These are phyloP conservation scores for Crucihimalaya himalaica DNA, from an alignment of 345 rosid species.

Conservation along the genomic window DNA sequence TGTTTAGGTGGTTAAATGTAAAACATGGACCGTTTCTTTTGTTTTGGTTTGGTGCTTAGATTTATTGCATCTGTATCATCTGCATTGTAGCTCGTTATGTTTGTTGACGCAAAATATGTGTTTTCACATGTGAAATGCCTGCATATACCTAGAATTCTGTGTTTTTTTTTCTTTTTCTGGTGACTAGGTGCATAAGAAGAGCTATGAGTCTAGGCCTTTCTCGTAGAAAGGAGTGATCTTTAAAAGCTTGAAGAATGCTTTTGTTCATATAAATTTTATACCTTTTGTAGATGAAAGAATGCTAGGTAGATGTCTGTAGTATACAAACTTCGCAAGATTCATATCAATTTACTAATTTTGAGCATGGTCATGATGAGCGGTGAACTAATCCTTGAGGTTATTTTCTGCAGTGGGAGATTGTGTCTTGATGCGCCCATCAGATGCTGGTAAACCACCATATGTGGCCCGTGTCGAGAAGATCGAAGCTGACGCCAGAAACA, in stretches of 20 bases:
- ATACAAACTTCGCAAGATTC: background rate
- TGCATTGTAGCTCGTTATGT: constrained; percentile 17
- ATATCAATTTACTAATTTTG: background rate
- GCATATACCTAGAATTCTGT: background rate
- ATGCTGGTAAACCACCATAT: constrained; percentile 74
- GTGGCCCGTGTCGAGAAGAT: constrained; percentile 84
- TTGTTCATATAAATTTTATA: background rate
- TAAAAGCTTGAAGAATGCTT: background rate
- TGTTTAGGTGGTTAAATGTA: background rate
- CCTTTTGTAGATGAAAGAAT: background rate
- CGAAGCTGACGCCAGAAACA: constrained; percentile 77
- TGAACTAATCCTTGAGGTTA: constrained; percentile 26
- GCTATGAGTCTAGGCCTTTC: background rate
- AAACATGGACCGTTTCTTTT: background rate
- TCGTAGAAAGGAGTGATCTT: background rate
- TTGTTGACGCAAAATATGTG: constrained; percentile 14
- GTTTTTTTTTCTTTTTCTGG: background rate
- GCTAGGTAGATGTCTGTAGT: background rate
- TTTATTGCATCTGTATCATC: background rate
- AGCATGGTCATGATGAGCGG: background rate
- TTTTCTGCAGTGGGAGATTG: constrained; percentile 66
- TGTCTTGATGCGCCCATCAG: constrained; percentile 85
- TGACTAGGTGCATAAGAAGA: background rate
- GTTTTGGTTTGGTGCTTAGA: background rate
- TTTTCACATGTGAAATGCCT: constrained; percentile 3